phyloP scores from a whole-genome alignment of 2,329 filamentous ascomycete species.

The Cercospora zeina region DNA sequence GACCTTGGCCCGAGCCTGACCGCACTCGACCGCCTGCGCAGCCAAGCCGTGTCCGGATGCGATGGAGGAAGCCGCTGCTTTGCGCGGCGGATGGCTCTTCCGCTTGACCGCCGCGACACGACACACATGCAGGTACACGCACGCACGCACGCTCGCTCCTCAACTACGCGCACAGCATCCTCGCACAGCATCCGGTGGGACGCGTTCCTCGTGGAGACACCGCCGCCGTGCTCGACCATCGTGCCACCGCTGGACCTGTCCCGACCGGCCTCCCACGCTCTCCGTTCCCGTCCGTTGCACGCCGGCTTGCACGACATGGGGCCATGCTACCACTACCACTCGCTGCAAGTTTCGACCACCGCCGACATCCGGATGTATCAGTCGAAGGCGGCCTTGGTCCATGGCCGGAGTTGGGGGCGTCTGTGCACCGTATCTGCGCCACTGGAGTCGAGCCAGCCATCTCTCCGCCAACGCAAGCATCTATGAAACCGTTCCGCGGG shows the following conservation, averaged over 20 bases:
- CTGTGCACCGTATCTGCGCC: background rate
- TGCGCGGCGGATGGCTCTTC: constrained; percentile 8
- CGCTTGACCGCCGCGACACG: constrained; percentile 13
- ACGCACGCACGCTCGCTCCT: background rate
- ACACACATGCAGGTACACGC: constrained; percentile 8
- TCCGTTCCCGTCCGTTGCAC: background rate
- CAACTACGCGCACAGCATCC: background rate
- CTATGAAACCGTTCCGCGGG: constrained; percentile 4
- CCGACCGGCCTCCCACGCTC: background rate
- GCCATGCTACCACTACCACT: background rate
- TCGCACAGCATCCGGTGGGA: background rate
- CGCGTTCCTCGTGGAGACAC: background rate
- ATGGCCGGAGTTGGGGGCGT: background rate
- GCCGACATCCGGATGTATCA: background rate
- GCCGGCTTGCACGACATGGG: background rate
- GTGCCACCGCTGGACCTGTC: background rate
- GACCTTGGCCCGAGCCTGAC: constrained; percentile 4
- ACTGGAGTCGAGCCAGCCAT: constrained; percentile 4
- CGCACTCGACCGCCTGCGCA: background rate
- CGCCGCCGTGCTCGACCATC: background rate
- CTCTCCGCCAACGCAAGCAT: constrained; percentile 6
- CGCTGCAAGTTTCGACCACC: background rate
- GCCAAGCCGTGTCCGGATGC: background rate
- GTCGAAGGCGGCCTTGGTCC: background rate
- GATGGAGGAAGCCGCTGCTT: background rate